A percentile compares a stretch with the other conserved stretches of the same genome.
These are phyloP conservation scores for Leishmania tarentolae DNA, from an alignment of 208 protist species.

Conservation along the genomic window DNA sequence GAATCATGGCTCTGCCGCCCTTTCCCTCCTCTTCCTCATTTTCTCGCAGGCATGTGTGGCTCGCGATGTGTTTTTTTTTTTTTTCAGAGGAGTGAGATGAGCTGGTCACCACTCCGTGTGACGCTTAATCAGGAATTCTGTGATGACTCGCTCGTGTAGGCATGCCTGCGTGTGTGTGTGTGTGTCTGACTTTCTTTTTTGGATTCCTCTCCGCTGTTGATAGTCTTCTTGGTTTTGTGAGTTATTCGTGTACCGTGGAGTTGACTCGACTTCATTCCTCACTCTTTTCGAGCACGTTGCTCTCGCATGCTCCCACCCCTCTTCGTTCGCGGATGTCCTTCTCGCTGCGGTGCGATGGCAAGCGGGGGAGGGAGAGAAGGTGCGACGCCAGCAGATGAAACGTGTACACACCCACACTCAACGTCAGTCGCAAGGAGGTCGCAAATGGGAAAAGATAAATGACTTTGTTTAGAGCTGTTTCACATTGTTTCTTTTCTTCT, in stretches of 20 bases:
- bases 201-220: neutral
- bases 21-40: neutral
- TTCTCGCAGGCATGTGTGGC: neutral
- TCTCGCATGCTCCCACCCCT: neutral
- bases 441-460: neutral
- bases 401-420: neutral
- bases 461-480: slow-evolving; percentile 19
- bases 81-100: too few species aligned
- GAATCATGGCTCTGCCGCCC: too few species aligned
- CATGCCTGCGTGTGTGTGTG: too few species aligned
- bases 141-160: neutral
- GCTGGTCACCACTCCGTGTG: neutral
- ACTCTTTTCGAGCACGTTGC: neutral
- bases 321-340: neutral
- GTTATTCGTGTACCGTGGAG: neutral
- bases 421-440: neutral
- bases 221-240: neutral
- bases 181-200: neutral
- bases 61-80: too few species aligned
- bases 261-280: neutral
- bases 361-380: neutral
- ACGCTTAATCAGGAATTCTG: neutral
- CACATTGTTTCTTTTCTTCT: neutral
- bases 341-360: neutral
- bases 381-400: neutral